phyloP scores from a whole-genome alignment of 1,139 yeast genomes.

The Yamadazyma trypodendri region DNA sequence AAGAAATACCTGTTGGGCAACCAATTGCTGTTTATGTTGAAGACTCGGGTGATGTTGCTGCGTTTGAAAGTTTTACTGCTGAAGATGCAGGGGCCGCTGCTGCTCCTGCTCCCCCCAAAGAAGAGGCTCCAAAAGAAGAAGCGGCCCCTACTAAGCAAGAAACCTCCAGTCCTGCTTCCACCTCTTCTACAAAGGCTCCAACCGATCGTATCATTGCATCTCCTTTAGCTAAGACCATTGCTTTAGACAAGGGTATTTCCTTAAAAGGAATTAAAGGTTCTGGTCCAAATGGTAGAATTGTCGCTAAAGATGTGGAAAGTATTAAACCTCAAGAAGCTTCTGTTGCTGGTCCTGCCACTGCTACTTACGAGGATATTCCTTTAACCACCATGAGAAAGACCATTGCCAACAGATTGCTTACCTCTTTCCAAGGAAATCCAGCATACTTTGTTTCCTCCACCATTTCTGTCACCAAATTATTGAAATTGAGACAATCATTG shows the following conservation, averaged over 20 bases:
- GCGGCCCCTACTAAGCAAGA: constrained; percentile 26
- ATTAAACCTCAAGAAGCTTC: constrained; percentile 47
- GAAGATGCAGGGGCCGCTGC: constrained; percentile 74
- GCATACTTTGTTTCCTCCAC: constrained; percentile 88
- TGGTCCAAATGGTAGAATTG: constrained; percentile 94
- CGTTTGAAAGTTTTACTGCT: constrained; percentile 80
- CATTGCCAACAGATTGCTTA: constrained; percentile 83
- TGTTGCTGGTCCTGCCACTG: constrained; percentile 50
- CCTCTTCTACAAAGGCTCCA: constrained; percentile 23
- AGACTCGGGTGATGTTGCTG: constrained; percentile 77
- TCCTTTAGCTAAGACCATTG: constrained; percentile 91
- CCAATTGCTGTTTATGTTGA: constrained; percentile 98
- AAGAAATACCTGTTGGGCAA: constrained; percentile 88
- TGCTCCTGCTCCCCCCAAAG: constrained; percentile 33
- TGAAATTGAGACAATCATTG: constrained; percentile 88
- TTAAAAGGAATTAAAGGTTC: constrained; percentile 84
- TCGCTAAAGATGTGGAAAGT: constrained; percentile 84
- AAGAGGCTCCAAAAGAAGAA: constrained; percentile 20
- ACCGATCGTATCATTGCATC: constrained; percentile 85
- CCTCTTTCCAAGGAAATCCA: constrained; percentile 86
- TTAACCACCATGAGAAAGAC: constrained; percentile 91
- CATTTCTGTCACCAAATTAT: constrained; percentile 82
- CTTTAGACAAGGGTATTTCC: constrained; percentile 88
- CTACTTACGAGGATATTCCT: constrained; percentile 77
- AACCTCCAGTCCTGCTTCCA: constrained; percentile 18